Percentiles rank a stretch among this genome's conserved stretches.
Conservation (phyloP, 2,329 filamentous ascomycete genomes). For the Acrodontium crateriforme region DNA sequence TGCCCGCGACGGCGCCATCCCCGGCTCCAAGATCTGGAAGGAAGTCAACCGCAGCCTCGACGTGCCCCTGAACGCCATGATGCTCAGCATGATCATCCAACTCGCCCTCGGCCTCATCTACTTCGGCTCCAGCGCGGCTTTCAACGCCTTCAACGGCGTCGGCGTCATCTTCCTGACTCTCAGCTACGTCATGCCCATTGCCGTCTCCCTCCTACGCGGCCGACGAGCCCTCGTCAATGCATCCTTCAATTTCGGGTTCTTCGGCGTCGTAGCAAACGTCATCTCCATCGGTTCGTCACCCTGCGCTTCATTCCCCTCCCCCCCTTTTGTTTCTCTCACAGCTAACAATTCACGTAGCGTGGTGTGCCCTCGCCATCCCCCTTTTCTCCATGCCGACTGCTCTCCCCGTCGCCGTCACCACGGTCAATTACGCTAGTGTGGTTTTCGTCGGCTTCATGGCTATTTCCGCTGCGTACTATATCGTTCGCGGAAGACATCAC, state of each 20-base stretch:
- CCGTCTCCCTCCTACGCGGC: slow-evolving; percentile 47
- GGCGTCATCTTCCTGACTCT: slow-evolving; percentile 53
- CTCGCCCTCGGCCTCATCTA: slow-evolving; percentile 52
- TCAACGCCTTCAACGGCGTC: slow-evolving; percentile 46
- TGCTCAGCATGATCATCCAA: slow-evolving; percentile 54
- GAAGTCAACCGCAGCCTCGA: slow-evolving; percentile 48
- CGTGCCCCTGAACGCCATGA: slow-evolving; percentile 57
- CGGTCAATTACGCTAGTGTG: slow-evolving; percentile 61
- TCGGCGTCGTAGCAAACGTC: slow-evolving; percentile 50
- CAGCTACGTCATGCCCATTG: slow-evolving; percentile 54
- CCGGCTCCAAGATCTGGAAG: slow-evolving; percentile 47
- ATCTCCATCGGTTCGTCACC: slow-evolving; percentile 48
- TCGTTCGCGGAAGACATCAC: slow-evolving; percentile 54
- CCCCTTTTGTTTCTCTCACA: slow-evolving; percentile 21
- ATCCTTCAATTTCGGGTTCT: slow-evolving; percentile 46
- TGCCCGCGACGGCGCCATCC: slow-evolving; percentile 55
- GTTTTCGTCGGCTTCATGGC: slow-evolving; percentile 55
- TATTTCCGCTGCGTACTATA: slow-evolving; percentile 53
- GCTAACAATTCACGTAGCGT: slow-evolving; percentile 32
- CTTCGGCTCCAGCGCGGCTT: slow-evolving; percentile 55
- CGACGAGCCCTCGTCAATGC: slow-evolving; percentile 45
- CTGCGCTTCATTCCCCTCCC: slow-evolving; percentile 9
- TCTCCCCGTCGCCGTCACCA: slow-evolving; percentile 44
- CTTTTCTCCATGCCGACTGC: slow-evolving; percentile 55
- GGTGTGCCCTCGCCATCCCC: slow-evolving; percentile 55